These are phyloP conservation scores for Pseudogymnoascus sp. DNA, from an alignment of 2,329 filamentous ascomycete species.

Conservation along the genomic window DNA sequence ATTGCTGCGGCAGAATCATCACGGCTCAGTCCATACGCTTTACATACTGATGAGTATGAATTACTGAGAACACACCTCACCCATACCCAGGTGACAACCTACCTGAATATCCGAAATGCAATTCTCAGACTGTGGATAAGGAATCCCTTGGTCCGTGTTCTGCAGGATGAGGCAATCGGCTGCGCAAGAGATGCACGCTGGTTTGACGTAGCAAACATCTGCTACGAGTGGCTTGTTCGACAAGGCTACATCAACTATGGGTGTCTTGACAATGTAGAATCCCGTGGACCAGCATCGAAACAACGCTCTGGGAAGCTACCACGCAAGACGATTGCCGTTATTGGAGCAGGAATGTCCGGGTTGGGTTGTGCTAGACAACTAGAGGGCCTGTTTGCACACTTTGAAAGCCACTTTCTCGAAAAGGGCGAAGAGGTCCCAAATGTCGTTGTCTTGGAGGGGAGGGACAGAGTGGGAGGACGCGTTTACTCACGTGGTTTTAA, in stretches of 20 bases:
- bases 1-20: constrained; percentile 84
- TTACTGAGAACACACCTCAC: constrained; percentile 76
- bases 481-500: constrained; percentile 73
- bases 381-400: constrained; percentile 75
- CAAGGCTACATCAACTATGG: constrained; percentile 96
- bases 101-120: constrained; percentile 91
- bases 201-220: constrained; percentile 81
- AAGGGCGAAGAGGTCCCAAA: constrained; percentile 60
- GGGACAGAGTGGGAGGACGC: constrained; percentile 78
- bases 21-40: constrained; percentile 76
- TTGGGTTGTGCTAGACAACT: constrained; percentile 87
- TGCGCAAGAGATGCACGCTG: constrained; percentile 82
- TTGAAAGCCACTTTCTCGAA: constrained; percentile 57
- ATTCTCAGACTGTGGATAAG: constrained; percentile 84
- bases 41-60: constrained; percentile 77
- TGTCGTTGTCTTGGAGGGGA: constrained; percentile 77
- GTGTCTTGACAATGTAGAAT: constrained; percentile 60
- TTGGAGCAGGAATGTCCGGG: constrained; percentile 92
- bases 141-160: constrained; percentile 76
- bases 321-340: constrained; percentile 69
- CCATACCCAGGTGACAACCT: constrained; percentile 83
- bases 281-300: constrained; percentile 27
- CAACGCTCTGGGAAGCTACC: constrained; percentile 36
- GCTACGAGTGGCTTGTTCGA: constrained; percentile 85
- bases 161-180: constrained; percentile 76